Evolutionary conservation across 2,329 filamentous ascomycete genomes (phyloP), one percentile per base, ranked within the genome.

Genomic region (Graphilbum sp.): DNA sequence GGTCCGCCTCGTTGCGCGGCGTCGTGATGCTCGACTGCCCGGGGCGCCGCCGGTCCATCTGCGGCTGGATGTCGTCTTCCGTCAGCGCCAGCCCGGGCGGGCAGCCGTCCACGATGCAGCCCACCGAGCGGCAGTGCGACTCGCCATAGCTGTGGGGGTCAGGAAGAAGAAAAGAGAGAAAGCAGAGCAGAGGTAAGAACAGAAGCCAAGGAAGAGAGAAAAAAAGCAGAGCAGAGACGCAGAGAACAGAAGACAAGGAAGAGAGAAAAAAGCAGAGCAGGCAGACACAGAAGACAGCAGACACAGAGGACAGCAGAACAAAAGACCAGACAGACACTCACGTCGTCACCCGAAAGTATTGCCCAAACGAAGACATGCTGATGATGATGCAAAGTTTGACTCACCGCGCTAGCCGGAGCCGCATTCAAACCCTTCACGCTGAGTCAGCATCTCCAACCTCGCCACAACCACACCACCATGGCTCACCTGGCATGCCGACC

Each of bases 31-130:
- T 75, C 49, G 76, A 84, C 61, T 98, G 88, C 33, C 88, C 88
- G 5, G 88, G 88, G 43, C 88, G 73, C 43, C 88, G 74, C 46
- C 88, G 79, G 45, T 80, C 92, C 73, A 96, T 83, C 62, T 95
- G 86, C 35, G 86, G 86, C 62, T 98, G 88, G 54, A 96, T 92
- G 54, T 92, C 84, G 39, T 65, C 67, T 60, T 94, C 87, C 45
- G 74, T 80, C 57, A 96, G 75, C 51, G 77, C 65, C 68, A 96
- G 79, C 51, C 84, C 83, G 13, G 90, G 87, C 27, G 88, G 90
- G 53, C 76, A 82, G 50, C 86, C 86, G 56, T 96, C 88, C 60
- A 96, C 79, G 52, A 96, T 95, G 64, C 84, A 92, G 54, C 86
- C 87, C 52, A 96, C 86, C 24, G 81, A 88, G 52, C 78, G 79